Percentiles rank a stretch among this genome's conserved stretches.
Evolutionary conservation across 2,329 filamentous ascomycete genomes (phyloP).

Genomic region (Sphaerulina musiva): DNA sequence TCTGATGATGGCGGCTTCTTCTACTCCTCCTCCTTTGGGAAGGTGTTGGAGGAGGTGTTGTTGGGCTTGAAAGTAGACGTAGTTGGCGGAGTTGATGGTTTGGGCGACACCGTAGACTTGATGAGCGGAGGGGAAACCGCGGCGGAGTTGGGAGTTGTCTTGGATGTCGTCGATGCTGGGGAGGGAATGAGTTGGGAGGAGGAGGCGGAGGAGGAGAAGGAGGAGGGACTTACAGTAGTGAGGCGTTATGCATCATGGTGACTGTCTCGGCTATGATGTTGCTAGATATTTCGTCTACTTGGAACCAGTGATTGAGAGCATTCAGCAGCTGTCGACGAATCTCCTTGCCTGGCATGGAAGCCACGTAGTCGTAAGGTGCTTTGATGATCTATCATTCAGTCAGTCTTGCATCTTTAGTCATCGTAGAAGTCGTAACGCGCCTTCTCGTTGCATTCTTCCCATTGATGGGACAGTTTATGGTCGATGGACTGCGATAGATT

Average conservation of each 20-base stretch:
- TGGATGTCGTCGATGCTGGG: not conserved
- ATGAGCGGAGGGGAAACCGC: not conserved
- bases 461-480: not conserved
- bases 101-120: not conserved
- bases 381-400: not conserved
- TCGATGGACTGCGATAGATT: not conserved
- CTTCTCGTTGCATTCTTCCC: not conserved
- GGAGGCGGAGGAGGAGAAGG: not conserved
- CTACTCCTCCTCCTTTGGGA: too few species aligned
- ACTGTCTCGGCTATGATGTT: not conserved
- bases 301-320: not conserved
- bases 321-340: not conserved
- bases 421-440: too few species aligned
- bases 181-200: not conserved
- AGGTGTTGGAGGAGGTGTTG: not conserved
- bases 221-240: not conserved
- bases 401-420: too few species aligned
- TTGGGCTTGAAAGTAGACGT: not conserved
- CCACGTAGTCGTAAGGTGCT: not conserved
- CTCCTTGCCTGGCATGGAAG: not conserved
- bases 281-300: not conserved
- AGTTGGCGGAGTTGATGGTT: constrained; percentile 1
- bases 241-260: not conserved
- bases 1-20: not conserved
- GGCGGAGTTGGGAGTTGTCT: not conserved